Percentiles rank a stretch among this genome's conserved stretches.
Evolutionary conservation across 768 basidiomycete genomes (phyloP).

Genomic region (Lactarius sp.): DNA sequence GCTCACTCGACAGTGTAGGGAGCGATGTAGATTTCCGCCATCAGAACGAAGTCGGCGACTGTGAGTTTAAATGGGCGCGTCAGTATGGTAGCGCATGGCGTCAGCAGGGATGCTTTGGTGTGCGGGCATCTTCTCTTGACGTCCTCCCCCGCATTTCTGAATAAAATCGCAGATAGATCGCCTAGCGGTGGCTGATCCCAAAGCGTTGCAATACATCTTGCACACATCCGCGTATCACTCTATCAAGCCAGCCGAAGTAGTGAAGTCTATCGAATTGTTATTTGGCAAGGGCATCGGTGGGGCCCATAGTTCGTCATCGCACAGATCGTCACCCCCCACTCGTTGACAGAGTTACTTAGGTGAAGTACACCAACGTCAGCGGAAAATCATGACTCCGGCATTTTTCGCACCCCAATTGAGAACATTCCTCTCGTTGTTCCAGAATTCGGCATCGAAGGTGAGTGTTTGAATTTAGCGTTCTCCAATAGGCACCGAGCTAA

Average conservation of each 20-base stretch:
- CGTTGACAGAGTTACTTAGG: too few relatives aligned
- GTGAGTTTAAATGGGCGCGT: too few relatives aligned
- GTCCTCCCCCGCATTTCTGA: too few relatives aligned
- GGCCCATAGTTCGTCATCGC: slow-evolving; percentile 21
- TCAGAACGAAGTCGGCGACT: slow-evolving; percentile 25
- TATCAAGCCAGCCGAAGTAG: slow-evolving; percentile 3
- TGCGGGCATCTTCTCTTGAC: too few relatives aligned
- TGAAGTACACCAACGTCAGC: too few relatives aligned
- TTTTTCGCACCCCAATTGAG: too few relatives aligned
- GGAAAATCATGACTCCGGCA: too few relatives aligned
- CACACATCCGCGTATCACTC: slow-evolving; percentile 31
- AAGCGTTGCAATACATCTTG: slow-evolving; percentile 4
- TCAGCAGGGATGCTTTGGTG: too few relatives aligned
- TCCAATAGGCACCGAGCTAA: not conserved
- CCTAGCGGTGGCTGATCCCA: not conserved
- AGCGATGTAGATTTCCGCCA: not conserved
- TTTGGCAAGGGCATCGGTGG: not conserved
- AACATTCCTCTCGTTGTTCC: slow-evolving; percentile 25
- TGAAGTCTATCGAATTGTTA: slow-evolving; percentile 20
- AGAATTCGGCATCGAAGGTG: slow-evolving; percentile 24
- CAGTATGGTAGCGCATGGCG: too few relatives aligned
- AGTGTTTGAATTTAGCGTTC: not conserved
- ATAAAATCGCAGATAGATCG: too few relatives aligned
- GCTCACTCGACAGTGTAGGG: not conserved
- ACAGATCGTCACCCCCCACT: slow-evolving; percentile 13